Base-by-base conservation (phyloP, 2,329 filamentous ascomycete genomes). In the Keithomyces neogunnii region DNA sequence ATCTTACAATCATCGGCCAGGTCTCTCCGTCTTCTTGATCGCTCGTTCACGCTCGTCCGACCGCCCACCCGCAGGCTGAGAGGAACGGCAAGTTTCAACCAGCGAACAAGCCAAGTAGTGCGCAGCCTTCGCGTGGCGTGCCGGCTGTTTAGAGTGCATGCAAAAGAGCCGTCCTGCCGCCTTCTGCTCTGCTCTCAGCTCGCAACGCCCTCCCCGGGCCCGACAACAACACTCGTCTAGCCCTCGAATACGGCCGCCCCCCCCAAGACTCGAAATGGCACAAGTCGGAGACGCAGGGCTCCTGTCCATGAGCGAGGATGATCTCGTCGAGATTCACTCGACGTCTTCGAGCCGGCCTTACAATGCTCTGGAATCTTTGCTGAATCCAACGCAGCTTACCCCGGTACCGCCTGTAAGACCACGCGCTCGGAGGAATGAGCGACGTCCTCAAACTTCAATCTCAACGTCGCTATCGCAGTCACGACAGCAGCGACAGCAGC, bases 321-420 rank as follows among this genome's bases (percentile, higher is more conserved):
- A 69, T 39, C 55, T 69, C 28, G 53, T 69, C n/a, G 67, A 65
- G 51, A 61, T 69, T 45, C 58, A 65, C 38, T 52, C 62, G 31
- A 57, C 49, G n/a, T 45, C 49, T n/a, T 7, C 54, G 1, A 49
- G 28, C 26, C 48, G 42, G 33, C 31, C 29, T 5, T 46, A 30
- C 10, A 52, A 45, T 33, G 42, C 35, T 2, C 48, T 59, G 43
- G 51, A 39, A 10, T 49, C 47, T 40, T 28, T 57, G 30, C 54
- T 57, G 10, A 49, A 54, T 29, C 51, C 56, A 3, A 33, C 38
- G 11, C 45, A 48, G 9, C 32, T 39, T 33, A 46, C 10, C 33
- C n/a, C 40, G 35, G 26, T 13, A 9, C 36, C 42, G 26, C 33
- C 35, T 28, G 19, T 44, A 19, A 28, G 40, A 30, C 31, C n/a